A percentile compares a stretch with the other conserved stretches of the same genome.
Evolutionary conservation across 2,329 filamentous ascomycete species (phyloP).

Genomic region (Venturia pyrina): DNA sequence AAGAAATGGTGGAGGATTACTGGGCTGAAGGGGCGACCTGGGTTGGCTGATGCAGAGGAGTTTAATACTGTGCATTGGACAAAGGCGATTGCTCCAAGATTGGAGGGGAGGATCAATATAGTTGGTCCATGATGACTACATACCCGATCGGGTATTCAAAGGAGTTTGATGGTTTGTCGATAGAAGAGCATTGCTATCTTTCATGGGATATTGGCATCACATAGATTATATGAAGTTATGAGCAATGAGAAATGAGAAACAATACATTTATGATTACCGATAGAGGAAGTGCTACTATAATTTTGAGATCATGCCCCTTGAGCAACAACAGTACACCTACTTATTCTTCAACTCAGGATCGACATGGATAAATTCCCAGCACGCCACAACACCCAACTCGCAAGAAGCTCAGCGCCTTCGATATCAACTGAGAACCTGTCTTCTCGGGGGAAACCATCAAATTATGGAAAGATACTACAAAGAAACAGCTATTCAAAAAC

Average conservation of each 20-base stretch:
- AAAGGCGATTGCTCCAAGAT: constrained; percentile 62
- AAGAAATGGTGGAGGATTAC: constrained; percentile 63
- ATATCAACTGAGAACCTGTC: no score
- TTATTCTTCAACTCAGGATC: no score
- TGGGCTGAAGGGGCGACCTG: constrained; percentile 44
- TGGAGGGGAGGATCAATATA: constrained; percentile 62
- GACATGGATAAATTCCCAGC: no score
- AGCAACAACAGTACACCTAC: no score
- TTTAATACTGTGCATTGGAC: constrained; percentile 60
- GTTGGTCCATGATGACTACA: background rate
- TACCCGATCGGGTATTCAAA: background rate
- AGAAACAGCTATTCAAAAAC: no score
- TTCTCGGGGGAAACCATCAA: no score
- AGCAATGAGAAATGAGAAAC: background rate
- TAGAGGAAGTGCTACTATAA: no score
- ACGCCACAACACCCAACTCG: no score
- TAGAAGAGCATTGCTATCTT: no score
- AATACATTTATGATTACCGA: background rate
- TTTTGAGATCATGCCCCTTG: no score
- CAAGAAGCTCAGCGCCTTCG: no score
- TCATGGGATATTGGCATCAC: background rate
- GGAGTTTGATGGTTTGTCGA: background rate
- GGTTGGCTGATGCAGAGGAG: constrained; percentile 47
- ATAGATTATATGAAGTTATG: background rate
- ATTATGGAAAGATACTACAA: no score